Conservation (phyloP, 345 rosid species). For the Excoecaria agallocha region DNA sequence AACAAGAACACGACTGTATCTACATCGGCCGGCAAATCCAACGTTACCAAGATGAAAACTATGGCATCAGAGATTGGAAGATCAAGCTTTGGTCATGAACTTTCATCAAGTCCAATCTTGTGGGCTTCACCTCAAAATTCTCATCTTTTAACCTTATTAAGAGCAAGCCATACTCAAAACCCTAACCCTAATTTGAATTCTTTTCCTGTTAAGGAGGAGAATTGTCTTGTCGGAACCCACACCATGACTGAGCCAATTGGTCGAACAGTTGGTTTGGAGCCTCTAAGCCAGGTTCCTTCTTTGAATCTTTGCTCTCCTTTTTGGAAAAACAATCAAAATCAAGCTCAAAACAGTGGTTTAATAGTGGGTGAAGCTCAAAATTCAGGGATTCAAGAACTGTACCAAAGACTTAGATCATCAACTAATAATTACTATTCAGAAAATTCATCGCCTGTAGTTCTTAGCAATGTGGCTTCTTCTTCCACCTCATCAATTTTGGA, state of each 20-base stretch:
- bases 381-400: constrained; percentile 55
- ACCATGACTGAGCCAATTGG: constrained; percentile 34
- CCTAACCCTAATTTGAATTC: constrained; percentile 42
- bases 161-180: constrained; percentile 33
- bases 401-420: constrained; percentile 55
- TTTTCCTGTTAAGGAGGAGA: constrained; percentile 42
- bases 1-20: constrained; percentile 48
- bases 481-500: constrained; percentile 40
- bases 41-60: constrained; percentile 36
- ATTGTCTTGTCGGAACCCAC: constrained; percentile 36
- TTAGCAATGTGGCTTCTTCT: constrained; percentile 37
- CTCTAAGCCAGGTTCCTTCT: constrained; percentile 37
- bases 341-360: constrained; percentile 36
- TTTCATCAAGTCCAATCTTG: constrained; percentile 37
- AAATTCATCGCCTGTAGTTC: constrained; percentile 23
- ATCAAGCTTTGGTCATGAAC: constrained; percentile 39
- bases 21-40: constrained; percentile 34
- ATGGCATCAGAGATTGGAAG: constrained; percentile 49
- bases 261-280: constrained; percentile 43
- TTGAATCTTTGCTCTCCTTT: constrained; percentile 41
- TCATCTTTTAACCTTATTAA: constrained; percentile 50
- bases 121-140: constrained; percentile 57
- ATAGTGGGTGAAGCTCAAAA: constrained; percentile 38
- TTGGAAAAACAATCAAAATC: constrained; percentile 41
- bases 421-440: constrained; percentile 26